Conservation (phyloP, 768 basidiomycete species). For the Dentipellis fragilis region DNA sequence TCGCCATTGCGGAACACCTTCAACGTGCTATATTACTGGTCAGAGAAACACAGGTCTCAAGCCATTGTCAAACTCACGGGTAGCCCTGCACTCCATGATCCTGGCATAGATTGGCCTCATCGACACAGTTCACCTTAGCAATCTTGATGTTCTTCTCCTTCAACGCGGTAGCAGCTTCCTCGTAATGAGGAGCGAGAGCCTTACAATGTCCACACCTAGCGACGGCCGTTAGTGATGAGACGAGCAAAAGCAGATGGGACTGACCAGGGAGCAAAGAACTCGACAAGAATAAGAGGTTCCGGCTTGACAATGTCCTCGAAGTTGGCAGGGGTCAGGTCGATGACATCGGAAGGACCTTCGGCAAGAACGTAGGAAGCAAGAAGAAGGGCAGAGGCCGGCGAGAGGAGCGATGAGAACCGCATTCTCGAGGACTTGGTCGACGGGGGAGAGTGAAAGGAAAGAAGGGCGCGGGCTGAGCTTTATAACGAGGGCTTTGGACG, state of each 20-base stretch:
- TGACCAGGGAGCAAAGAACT: slow-evolving; percentile 91
- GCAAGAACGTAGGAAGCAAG: slow-evolving; percentile 44
- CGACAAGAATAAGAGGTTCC: slow-evolving; percentile 76
- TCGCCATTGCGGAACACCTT: slow-evolving; percentile 88
- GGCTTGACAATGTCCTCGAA: slow-evolving; percentile 58
- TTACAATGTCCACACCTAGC: slow-evolving; percentile 92
- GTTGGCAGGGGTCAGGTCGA: slow-evolving; percentile 57
- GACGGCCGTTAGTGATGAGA: not conserved
- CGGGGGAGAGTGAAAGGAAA: slow-evolving; percentile 3
- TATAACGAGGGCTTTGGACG: slow-evolving; percentile 20
- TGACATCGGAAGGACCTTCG: slow-evolving; percentile 65
- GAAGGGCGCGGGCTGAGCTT: slow-evolving; percentile 5
- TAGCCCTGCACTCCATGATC: slow-evolving; percentile 85
- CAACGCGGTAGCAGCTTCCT: slow-evolving; percentile 86
- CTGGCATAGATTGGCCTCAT: slow-evolving; percentile 86
- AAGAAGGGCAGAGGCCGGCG: slow-evolving; percentile 42
- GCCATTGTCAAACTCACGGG: slow-evolving; percentile 48
- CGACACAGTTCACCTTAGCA: slow-evolving; percentile 96
- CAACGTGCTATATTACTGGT: slow-evolving; percentile 44
- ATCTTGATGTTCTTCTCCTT: slow-evolving; percentile 86
- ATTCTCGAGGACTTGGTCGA: slow-evolving; percentile 31
- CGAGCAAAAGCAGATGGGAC: not conserved
- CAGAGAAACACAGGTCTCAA: not conserved
- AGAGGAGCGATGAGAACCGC: slow-evolving; percentile 47
- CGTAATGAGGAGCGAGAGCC: slow-evolving; percentile 87